Evolutionary conservation across 2,329 filamentous ascomycete species (phyloP).

Genomic region (Aureobasidium namibiae): DNA sequence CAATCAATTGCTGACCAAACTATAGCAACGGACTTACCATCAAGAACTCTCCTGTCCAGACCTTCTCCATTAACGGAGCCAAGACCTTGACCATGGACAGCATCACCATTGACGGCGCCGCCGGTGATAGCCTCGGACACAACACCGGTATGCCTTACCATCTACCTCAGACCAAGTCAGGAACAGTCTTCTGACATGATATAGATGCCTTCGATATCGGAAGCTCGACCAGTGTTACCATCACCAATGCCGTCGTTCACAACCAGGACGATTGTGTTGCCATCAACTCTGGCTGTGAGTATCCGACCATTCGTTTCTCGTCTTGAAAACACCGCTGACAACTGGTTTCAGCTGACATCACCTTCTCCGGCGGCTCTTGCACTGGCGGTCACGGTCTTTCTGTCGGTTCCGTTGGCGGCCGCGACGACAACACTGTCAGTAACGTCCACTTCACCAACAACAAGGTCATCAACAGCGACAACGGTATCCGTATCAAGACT

Average conservation of each 20-base stretch:
- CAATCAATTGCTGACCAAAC: not conserved
- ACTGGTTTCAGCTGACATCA: slow-evolving; percentile 24
- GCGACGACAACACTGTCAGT: slow-evolving; percentile 43
- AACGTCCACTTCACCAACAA: slow-evolving; percentile 42
- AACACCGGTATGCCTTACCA: slow-evolving; percentile 20
- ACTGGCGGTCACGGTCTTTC: slow-evolving; percentile 46
- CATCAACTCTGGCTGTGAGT: slow-evolving; percentile 26
- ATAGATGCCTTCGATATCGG: slow-evolving; percentile 23
- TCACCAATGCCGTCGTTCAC: slow-evolving; percentile 21
- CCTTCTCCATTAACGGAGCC: slow-evolving; percentile 40
- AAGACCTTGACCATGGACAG: slow-evolving; percentile 38
- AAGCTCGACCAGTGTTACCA: slow-evolving; percentile 18
- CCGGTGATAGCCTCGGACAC: slow-evolving; percentile 35
- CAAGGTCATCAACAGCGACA: slow-evolving; percentile 39
- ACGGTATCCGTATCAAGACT: slow-evolving; percentile 48
- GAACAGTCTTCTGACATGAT: not conserved
- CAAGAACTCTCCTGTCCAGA: slow-evolving; percentile 49
- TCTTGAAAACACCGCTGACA: slow-evolving; percentile 28
- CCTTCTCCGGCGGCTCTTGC: slow-evolving; percentile 37
- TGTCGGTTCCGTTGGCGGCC: slow-evolving; percentile 48
- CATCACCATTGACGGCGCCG: slow-evolving; percentile 51
- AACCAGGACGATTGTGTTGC: slow-evolving; percentile 26
- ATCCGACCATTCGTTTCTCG: slow-evolving; percentile 29
- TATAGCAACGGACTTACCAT: slow-evolving; percentile 33
- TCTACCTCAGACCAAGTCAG: not conserved